Evolutionary conservation across 805 yeast genomes (phyloP).

Genomic region (Ogataea paradorogensis): DNA sequence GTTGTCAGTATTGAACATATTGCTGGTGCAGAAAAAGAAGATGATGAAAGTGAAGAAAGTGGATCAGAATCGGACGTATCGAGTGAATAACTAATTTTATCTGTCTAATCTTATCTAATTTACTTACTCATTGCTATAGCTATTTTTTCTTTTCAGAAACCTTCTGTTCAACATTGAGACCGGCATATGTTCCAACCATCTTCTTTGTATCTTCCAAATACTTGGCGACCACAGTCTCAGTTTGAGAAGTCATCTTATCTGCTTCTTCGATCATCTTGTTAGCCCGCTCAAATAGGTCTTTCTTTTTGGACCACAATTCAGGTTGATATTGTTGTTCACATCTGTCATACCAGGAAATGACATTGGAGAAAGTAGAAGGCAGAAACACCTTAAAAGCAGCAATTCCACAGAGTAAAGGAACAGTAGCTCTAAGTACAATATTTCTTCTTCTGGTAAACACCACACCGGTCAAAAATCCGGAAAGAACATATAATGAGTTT

Average conservation of each 20-base stretch:
- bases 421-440: constrained; percentile 47
- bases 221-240: constrained; percentile 37
- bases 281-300: constrained; percentile 44
- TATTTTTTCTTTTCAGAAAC: constrained; percentile 47
- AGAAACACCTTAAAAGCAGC: constrained; percentile 65
- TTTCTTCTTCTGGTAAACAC: constrained; percentile 69
- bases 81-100: constrained; percentile 6
- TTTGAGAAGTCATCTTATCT: constrained; percentile 39
- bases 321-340: constrained; percentile 63
- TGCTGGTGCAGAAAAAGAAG: constrained; percentile 32
- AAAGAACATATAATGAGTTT: constrained; percentile 60
- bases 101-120: not conserved
- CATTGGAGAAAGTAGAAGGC: constrained; percentile 69
- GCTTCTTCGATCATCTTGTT: constrained; percentile 42
- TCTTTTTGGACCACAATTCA: constrained; percentile 60
- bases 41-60: constrained; percentile 24
- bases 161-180: constrained; percentile 62
- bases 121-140: not conserved
- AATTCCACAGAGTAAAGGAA: constrained; percentile 61
- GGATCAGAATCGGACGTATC: constrained; percentile 1
- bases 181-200: constrained; percentile 55
- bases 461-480: constrained; percentile 71
- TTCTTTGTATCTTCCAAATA: constrained; percentile 36
- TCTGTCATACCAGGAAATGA: constrained; percentile 53
- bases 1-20: constrained; percentile 56